A percentile compares a stretch with the other conserved stretches of the same genome.
phyloP scores from a whole-genome alignment of 352 stramenopile species.

The Blastocystis hominis region DNA sequence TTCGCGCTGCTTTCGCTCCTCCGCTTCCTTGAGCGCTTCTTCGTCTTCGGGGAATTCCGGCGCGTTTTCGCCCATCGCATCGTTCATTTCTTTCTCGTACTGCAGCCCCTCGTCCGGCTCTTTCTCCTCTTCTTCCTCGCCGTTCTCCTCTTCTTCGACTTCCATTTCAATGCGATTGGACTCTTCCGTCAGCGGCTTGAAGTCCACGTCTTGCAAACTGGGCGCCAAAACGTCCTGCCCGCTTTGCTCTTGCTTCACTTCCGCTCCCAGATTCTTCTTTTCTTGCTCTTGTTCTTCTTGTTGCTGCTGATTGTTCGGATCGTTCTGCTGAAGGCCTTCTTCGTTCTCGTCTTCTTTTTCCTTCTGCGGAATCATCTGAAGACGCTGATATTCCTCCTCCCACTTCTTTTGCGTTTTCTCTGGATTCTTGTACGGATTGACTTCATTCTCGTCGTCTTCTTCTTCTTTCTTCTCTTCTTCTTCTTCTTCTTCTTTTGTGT shows the following conservation, averaged over 20 bases:
- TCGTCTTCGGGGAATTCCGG: slow-evolving; percentile 36
- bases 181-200: slow-evolving; percentile 53
- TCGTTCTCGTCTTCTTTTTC: slow-evolving; percentile 63
- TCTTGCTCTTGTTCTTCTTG: slow-evolving; percentile 68
- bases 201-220: slow-evolving; percentile 9
- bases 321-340: slow-evolving; percentile 62
- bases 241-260: slow-evolving; percentile 66
- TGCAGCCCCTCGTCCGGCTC: slow-evolving; percentile 53
- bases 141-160: slow-evolving; percentile 54
- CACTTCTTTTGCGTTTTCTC: slow-evolving; percentile 68
- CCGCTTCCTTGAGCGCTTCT: not conserved
- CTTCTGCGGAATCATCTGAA: slow-evolving; percentile 74
- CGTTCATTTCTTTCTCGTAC: slow-evolving; percentile 50
- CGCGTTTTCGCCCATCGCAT: not conserved
- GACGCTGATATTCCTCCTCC: slow-evolving; percentile 69
- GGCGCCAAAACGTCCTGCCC: slow-evolving; percentile 31
- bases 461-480: slow-evolving; percentile 64
- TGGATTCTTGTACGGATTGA: slow-evolving; percentile 70
- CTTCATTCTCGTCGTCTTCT: slow-evolving; percentile 61
- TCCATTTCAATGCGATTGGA: slow-evolving; percentile 53
- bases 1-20: not conserved
- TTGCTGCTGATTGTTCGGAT: not conserved
- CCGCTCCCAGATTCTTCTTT: slow-evolving; percentile 67
- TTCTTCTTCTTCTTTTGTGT: slow-evolving; percentile 63
- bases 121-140: slow-evolving; percentile 56